Conservation (phyloP, 805 yeast genomes). For the Pichia gijzeniarum region DNA sequence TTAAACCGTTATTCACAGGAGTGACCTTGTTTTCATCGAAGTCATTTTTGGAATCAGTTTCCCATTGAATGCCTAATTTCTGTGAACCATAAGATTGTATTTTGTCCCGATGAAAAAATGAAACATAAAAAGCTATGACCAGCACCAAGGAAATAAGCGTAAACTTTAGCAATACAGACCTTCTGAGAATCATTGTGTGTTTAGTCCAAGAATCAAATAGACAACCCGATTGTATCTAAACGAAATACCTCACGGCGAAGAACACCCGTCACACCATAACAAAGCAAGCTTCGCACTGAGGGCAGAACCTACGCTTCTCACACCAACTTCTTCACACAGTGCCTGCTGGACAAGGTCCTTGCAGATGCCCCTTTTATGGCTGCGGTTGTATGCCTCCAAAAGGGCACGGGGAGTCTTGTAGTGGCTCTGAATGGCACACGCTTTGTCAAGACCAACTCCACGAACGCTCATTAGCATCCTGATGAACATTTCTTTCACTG, state of each 20-base stretch:
- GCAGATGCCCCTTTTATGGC: constrained; percentile 4
- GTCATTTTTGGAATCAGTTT: too few species aligned
- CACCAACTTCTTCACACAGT: constrained; percentile 4
- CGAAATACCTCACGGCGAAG: not conserved
- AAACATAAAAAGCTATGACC: not conserved
- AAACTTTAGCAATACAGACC: not conserved
- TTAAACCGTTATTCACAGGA: too few species aligned
- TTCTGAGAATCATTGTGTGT: constrained; percentile 1
- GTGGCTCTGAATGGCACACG: constrained; percentile 61
- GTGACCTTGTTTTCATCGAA: too few species aligned
- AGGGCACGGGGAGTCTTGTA: constrained; percentile 66
- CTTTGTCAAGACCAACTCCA: constrained; percentile 84
- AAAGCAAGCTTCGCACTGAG: not conserved
- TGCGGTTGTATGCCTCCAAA: constrained; percentile 29
- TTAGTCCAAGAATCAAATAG: not conserved
- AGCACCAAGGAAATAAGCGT: not conserved
- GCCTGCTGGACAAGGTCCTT: constrained; percentile 9
- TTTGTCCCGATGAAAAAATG: not conserved
- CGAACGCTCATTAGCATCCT: constrained; percentile 70
- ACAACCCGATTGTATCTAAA: not conserved
- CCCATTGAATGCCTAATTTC: too few species aligned
- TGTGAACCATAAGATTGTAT: not conserved
- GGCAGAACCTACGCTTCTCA: constrained; percentile 2
- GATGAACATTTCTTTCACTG: constrained; percentile 70
- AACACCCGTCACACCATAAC: constrained; percentile 2